Percentiles rank a stretch among this genome's conserved stretches.
Conservation (phyloP, 257 asterid species). For the Vinca minor region DNA sequence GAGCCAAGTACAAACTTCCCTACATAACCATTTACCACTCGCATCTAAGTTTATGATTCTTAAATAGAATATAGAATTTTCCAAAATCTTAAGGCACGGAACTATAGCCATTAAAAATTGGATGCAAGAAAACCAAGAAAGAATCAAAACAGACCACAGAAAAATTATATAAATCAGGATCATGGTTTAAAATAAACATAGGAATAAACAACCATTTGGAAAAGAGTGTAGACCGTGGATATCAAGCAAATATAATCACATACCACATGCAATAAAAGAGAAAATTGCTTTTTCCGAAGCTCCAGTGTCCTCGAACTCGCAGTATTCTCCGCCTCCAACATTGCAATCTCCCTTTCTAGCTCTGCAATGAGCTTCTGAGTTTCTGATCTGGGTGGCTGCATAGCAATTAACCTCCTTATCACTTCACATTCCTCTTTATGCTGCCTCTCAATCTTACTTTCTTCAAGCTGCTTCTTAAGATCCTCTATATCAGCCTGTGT, state of each 20-base stretch:
- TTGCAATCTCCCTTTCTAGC: too few relatives aligned
- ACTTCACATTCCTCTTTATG: conserved; percentile 96
- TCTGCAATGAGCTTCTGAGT: conserved; percentile 68
- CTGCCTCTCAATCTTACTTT: too few relatives aligned
- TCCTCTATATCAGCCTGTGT: conserved; percentile 79
- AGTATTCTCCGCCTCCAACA: too few relatives aligned
- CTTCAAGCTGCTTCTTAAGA: conserved; percentile 88
- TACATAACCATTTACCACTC: background rate
- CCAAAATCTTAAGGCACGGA: background rate
- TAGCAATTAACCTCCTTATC: conserved; percentile 73
- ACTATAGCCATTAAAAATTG: background rate
- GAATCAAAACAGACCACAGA: background rate
- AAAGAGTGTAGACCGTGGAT: background rate
- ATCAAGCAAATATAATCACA: conserved; percentile 15
- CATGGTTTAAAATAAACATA: background rate
- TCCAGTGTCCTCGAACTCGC: too few relatives aligned
- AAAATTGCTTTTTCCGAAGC: too few relatives aligned
- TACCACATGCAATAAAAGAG: conserved; percentile 94
- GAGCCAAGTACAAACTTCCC: background rate
- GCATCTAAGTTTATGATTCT: background rate
- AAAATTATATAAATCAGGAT: background rate
- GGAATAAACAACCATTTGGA: background rate
- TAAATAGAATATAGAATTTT: background rate
- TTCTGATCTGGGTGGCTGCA: conserved; percentile 81
- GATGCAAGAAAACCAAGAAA: background rate